Evolutionary conservation across 306 rosid species (phyloP).

Genomic region (Chamaecrista fasciculata): DNA sequence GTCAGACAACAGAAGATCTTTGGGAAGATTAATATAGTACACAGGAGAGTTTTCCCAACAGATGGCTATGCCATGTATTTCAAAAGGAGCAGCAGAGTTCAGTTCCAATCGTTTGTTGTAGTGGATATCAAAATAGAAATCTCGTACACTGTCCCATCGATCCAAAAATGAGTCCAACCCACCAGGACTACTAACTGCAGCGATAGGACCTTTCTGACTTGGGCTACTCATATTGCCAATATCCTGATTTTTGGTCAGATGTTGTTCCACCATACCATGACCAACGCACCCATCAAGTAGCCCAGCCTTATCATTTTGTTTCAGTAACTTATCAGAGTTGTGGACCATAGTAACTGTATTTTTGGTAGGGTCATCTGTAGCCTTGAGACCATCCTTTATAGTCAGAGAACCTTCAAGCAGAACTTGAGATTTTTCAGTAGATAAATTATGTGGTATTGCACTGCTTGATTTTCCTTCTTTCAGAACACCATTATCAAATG

Average conservation of each 20-base stretch:
- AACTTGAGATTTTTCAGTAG: conserved; percentile 36
- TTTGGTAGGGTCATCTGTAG: conserved; percentile 33
- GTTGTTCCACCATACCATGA: conserved; percentile 36
- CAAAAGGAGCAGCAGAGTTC: conserved; percentile 66
- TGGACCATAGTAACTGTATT: conserved; percentile 28
- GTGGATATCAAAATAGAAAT: conserved; percentile 84
- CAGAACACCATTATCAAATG: conserved; percentile 30
- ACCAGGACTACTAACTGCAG: conserved; percentile 60
- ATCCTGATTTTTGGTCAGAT: conserved; percentile 32
- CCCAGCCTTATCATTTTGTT: conserved; percentile 37
- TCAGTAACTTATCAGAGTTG: conserved; percentile 32
- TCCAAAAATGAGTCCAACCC: conserved; percentile 88
- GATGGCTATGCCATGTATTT: conserved; percentile 81
- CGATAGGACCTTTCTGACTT: conserved; percentile 70
- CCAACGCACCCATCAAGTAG: conserved; percentile 27
- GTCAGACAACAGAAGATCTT: conserved; percentile 67
- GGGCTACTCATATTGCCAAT: conserved; percentile 32
- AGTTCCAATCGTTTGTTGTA: conserved; percentile 63
- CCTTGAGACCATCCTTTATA: conserved; percentile 35
- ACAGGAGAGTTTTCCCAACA: conserved; percentile 93
- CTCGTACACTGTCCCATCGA: conserved; percentile 64
- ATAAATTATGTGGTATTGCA: conserved; percentile 28
- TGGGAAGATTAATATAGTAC: conserved; percentile 77
- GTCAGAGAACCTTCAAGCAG: conserved; percentile 43
- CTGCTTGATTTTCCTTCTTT: conserved; percentile 43